Evolutionary conservation across 1,284 basidiomycete genomes (phyloP).

Genomic region (Mycosarcoma maydis): DNA sequence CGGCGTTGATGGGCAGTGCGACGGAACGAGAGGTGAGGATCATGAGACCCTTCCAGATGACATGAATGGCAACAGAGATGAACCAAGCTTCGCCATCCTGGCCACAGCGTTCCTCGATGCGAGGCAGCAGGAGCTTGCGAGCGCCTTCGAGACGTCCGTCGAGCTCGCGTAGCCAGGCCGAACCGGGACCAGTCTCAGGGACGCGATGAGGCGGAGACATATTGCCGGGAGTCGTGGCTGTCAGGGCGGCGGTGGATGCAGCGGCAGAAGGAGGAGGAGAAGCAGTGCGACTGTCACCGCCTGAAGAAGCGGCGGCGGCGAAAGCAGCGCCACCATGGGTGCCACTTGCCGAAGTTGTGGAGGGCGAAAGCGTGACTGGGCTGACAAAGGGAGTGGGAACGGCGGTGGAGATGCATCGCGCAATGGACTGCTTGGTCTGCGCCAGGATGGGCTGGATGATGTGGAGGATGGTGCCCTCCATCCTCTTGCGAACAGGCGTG

Average conservation of each 20-base stretch:
- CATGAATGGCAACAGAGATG: conserved; percentile 63
- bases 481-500: conserved; percentile 63
- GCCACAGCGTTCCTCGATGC: conserved; percentile 61
- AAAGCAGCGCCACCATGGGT: not conserved
- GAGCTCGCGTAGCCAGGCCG: conserved; percentile 60
- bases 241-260: conserved; percentile 1
- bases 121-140: conserved; percentile 56
- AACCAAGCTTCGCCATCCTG: conserved; percentile 65
- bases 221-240: conserved; percentile 17
- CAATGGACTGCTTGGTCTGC: conserved; percentile 53
- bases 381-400: conserved; percentile 55
- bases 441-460: conserved; percentile 63
- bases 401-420: conserved; percentile 48
- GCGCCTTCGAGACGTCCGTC: conserved; percentile 61
- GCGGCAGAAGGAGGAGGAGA: conserved; percentile 17
- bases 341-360: conserved; percentile 26
- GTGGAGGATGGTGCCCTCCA: conserved; percentile 65
- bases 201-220: conserved; percentile 34
- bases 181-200: conserved; percentile 28
- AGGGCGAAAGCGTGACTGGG: conserved; percentile 35
- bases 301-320: no score
- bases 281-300: conserved; percentile 10
- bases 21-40: conserved; percentile 58
- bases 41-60: conserved; percentile 65
- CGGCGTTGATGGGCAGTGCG: conserved; percentile 34